Base-by-base conservation (phyloP, 495 filamentous ascomycete genomes). In the Penicillium pulvis region DNA sequence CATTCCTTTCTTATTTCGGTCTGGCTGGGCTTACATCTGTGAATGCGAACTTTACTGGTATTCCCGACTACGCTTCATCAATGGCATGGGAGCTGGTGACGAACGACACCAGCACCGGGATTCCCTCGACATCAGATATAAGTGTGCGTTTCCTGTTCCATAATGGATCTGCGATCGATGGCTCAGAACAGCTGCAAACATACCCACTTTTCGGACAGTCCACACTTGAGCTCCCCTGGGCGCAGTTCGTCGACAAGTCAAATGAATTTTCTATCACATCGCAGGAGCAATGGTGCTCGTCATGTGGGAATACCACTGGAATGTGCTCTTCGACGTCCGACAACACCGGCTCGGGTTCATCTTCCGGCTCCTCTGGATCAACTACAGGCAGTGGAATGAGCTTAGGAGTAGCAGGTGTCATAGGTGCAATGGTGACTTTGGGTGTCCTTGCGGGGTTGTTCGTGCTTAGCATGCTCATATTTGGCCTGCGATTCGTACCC, bases 391-490 rank as follows among this genome's bases (percentile, higher is more conserved):
- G 12, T 53, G 68, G 17, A 71, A 74, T 23, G 67, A 79, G 16
- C 73, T 73, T 41, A 66, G 71, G 44, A 52, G 79, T 78, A 58
- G 82, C 73, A 3, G 85, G 85, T 53, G 83, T 87, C 8, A 85
- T 88, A 66, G 85, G 85, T 33, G 86, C 85, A 1, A 79, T 86
- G 69, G 81, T 87, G 2, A 85, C 85, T 3, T 64, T 88, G 28
- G 85, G 74, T 33, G 76, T 85, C 11, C 66, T 85, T 20, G 58
- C 85, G 20, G 81, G 76, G 0, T 49, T 80, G 5, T 14, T 53
- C 4, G 28, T 51, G 3, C 33, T 59, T 6, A 43, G 59, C 11
- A 56, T 63, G 41, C 6, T 63, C 2, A 10, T 55, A 16, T 44
- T 44, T 10, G 42, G 42, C n/a, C 16, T 44, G 20, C 42, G 19